Base-by-base conservation (phyloP, 2,329 filamentous ascomycete species). In the Dactylonectria estremocensis region DNA sequence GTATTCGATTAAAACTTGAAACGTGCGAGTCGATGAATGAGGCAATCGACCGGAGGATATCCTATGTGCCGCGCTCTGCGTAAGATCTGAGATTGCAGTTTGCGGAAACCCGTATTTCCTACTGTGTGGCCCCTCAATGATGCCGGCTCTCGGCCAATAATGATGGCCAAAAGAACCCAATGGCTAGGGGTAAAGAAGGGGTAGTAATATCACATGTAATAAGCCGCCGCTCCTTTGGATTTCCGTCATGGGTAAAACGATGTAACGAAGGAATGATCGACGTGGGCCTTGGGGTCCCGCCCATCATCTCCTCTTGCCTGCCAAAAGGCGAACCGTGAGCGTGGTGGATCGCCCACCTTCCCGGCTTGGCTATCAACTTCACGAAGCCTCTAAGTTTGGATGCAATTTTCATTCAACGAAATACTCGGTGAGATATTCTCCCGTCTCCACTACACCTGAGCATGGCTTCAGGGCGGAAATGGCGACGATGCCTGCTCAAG, bases 291-390 rank as follows among this genome's bases (percentile, higher is more conserved):
- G 24, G 57, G 57, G 37, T 56, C 52, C 45, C 49, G 50, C 45
- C 53, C 46, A 37, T 40, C 61, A 57, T 64, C 46, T 60, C 46
- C 24, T 58, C 35, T 28, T 52, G 37, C 33, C 61, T 40, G 35
- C 54, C 53, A 46, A 18, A 64, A 28, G 43, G 49, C 60, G 57
- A 61, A 61, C 63, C 57, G 56, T 49, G 61, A 60, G 40, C n/a
- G 43, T 28, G 54, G 48, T 49, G 46, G 37, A 28, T 7, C 4
- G 54, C 40, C 55, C 43, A 24, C 24, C 35, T n/a, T 52, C 61
- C 37, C 54, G 16, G 24, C 24, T 13, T 53, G 48, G 24, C 57
- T 43, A 20, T 45, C 50, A 52, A 55, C 50, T 31, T n/a, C 49
- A 28, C 49, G 35, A 46, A 60, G 45, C 43, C 45, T 52, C 45